Evolutionary conservation across 257 asterid species (phyloP).

Genomic region (Nicotiana benthamiana): DNA sequence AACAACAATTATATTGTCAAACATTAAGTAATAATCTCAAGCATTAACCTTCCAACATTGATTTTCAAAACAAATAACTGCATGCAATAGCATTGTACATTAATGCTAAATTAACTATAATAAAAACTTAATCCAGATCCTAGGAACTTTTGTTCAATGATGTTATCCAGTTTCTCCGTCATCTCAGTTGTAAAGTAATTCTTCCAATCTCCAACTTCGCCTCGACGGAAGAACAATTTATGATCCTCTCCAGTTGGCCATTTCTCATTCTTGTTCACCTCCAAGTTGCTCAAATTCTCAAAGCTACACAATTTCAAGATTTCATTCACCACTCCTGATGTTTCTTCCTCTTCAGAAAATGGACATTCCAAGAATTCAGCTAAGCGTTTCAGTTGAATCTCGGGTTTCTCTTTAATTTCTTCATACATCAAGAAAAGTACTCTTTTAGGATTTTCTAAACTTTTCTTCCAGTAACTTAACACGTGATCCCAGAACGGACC

Average conservation of each 20-base stretch:
- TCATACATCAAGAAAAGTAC: slow-evolving; percentile 12
- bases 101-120: too few species aligned
- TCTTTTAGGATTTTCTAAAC: neutral
- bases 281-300: slow-evolving; percentile 8
- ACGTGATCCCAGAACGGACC: slow-evolving; percentile 17
- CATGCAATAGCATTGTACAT: neutral
- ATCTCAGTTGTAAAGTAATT: neutral
- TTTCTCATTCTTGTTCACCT: slow-evolving; percentile 12
- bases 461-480: neutral
- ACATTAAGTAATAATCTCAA: too few species aligned
- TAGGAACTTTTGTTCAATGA: neutral
- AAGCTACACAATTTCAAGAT: slow-evolving; percentile 6
- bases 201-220: slow-evolving; percentile 13
- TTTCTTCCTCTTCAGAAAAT: slow-evolving; percentile 3
- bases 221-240: neutral
- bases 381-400: neutral
- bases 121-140: neutral
- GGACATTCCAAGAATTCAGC: slow-evolving; percentile 11
- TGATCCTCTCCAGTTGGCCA: neutral
- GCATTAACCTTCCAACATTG: too few species aligned
- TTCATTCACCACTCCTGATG: neutral
- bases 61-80: neutral
- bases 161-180: neutral
- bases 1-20: too few species aligned
- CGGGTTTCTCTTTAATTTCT: neutral